Conservation (phyloP, 495 filamentous ascomycete genomes). For the Penicillium soppii region DNA sequence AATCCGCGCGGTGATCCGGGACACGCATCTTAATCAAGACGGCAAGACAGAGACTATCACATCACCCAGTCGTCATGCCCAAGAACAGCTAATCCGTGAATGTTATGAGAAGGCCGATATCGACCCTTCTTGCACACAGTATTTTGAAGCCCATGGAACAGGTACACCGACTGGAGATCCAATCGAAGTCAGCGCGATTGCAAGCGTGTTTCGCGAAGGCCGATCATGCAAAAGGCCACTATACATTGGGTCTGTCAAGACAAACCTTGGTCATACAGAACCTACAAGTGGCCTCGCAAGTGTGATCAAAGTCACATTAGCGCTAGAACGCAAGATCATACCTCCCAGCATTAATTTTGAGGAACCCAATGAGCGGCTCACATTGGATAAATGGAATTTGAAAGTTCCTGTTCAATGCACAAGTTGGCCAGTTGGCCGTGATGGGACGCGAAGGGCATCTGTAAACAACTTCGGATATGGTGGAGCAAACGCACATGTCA, state of each 20-base stretch:
- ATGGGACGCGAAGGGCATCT: constrained; percentile 25
- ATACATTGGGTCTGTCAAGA: constrained; percentile 45
- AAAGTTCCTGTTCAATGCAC: constrained; percentile 5
- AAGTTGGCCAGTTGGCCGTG: constrained; percentile 12
- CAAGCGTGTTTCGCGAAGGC: constrained; percentile 18
- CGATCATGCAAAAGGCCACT: constrained; percentile 12
- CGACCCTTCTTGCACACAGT: constrained; percentile 25
- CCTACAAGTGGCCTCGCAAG: constrained; percentile 55
- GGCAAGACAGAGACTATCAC: constrained; percentile 39
- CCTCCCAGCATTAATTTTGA: constrained; percentile 51
- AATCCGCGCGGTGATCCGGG: constrained; percentile 37
- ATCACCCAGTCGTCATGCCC: constrained; percentile 31
- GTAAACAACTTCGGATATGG: constrained; percentile 46
- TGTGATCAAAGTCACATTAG: constrained; percentile 53
- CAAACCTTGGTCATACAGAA: constrained; percentile 52
- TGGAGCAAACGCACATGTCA: constrained; percentile 35
- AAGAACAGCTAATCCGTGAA: constrained; percentile 23
- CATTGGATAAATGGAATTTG: constrained; percentile 9
- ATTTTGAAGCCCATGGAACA: constrained; percentile 48
- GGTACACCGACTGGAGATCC: constrained; percentile 45
- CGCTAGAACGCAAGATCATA: constrained; percentile 46
- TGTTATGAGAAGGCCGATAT: constrained; percentile 31
- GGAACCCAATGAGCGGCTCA: constrained; percentile 10
- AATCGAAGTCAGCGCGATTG: constrained; percentile 33
- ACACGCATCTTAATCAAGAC: constrained; percentile 15